A percentile compares a stretch with the other conserved stretches of the same genome.
Evolutionary conservation across 73 alveolate genomes (phyloP).

Genomic region (Paramecium sexaurelia): DNA sequence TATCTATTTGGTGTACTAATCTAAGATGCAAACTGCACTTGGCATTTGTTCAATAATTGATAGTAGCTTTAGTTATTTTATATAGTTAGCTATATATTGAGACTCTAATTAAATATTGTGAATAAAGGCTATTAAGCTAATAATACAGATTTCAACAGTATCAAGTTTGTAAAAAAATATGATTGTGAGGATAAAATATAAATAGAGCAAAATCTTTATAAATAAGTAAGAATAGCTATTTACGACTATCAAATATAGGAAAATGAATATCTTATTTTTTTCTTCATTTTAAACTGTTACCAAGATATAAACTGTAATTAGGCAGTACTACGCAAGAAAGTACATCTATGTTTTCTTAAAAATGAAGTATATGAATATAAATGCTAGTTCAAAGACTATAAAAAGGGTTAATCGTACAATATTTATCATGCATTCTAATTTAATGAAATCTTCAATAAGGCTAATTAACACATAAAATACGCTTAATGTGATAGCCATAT

Average conservation of each 20-base stretch:
- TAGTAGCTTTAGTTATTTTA: not conserved
- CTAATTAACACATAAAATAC: not conserved
- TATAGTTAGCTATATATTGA: slow-evolving; percentile 6
- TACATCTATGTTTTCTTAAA: not conserved
- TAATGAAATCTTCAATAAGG: not conserved
- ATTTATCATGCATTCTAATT: not conserved
- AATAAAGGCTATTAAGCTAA: not conserved
- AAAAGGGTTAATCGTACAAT: not conserved
- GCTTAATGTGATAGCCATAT: not conserved
- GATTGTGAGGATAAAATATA: not conserved
- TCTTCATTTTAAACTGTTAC: not conserved
- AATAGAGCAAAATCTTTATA: not conserved
- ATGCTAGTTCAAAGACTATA: not conserved
- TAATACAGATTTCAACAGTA: not conserved
- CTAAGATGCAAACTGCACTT: slow-evolving; percentile 22
- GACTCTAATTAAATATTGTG: not conserved
- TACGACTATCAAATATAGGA: not conserved
- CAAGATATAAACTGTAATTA: not conserved
- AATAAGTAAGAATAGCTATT: not conserved
- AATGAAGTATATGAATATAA: not conserved
- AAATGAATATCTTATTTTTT: not conserved
- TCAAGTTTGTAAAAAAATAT: not conserved
- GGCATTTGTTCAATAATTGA: slow-evolving; percentile 1
- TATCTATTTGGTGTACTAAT: not conserved
- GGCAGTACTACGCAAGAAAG: not conserved